These are phyloP conservation scores for Pelargonium myrrhifolium DNA, from an alignment of 441 rosid genomes.

Conservation along the genomic window DNA sequence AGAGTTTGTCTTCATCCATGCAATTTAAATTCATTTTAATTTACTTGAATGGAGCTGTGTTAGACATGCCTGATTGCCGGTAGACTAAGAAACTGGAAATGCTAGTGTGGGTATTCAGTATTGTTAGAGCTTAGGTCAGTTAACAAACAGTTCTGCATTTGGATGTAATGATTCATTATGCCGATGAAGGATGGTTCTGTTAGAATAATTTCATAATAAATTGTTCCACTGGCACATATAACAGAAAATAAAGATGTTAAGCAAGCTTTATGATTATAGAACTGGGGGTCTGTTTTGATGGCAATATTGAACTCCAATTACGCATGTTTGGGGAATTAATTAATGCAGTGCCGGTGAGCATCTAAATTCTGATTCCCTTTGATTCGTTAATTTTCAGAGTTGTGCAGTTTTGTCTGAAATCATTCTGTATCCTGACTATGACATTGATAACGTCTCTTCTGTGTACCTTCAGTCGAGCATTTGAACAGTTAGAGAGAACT, in stretches of 20 bases:
- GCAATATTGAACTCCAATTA: not conserved
- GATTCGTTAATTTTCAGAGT: not conserved
- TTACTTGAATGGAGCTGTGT: not conserved
- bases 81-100: no score
- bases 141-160: not conserved
- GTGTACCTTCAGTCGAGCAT: not conserved
- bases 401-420: not conserved
- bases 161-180: not conserved
- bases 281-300: not conserved
- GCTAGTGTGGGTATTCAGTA: not conserved
- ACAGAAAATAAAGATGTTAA: not conserved
- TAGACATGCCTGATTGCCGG: not conserved
- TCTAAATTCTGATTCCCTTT: not conserved
- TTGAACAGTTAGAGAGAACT: slow-evolving; percentile 3
- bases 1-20: not conserved
- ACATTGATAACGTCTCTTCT: slow-evolving; percentile 32
- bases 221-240: not conserved
- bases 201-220: not conserved
- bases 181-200: not conserved
- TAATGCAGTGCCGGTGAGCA: not conserved
- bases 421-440: slow-evolving; percentile 19
- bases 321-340: not conserved
- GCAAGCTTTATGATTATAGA: not conserved
- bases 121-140: not conserved
- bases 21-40: not conserved